These are phyloP conservation scores for Fusarium sp. DNA, from an alignment of 2,329 filamentous ascomycete genomes.

Conservation along the genomic window DNA sequence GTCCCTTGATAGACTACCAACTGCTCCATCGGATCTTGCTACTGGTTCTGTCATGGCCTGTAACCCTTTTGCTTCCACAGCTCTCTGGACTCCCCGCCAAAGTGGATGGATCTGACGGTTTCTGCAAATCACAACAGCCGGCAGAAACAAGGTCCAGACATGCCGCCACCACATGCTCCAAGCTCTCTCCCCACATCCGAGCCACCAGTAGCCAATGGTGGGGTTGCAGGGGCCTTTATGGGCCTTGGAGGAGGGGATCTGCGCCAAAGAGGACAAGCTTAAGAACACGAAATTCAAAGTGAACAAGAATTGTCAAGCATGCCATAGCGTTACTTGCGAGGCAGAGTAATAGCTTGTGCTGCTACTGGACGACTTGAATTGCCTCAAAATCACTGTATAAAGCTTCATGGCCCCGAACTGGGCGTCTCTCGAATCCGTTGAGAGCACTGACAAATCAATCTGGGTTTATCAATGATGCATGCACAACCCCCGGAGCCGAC, in stretches of 20 bases:
- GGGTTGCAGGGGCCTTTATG: background rate
- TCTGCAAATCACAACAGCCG: constrained; percentile 40
- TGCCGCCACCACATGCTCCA: constrained; percentile 27
- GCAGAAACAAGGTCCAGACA: constrained; percentile 27
- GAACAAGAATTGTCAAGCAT: constrained; percentile 2
- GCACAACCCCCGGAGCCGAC: constrained; percentile 39
- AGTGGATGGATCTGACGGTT: constrained; percentile 33
- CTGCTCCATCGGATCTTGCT: constrained; percentile 8
- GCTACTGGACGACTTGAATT: background rate
- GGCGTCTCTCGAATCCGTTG: background rate
- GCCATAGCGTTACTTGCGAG: background rate
- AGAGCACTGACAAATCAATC: constrained; percentile 35
- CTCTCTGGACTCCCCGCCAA: constrained; percentile 24
- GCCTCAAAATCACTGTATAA: background rate
- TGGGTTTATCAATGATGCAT: constrained; percentile 18
- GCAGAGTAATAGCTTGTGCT: background rate
- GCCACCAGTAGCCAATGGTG: constrained; percentile 38
- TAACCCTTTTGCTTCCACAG: constrained; percentile 23
- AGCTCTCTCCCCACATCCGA: constrained; percentile 42
- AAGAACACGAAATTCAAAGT: constrained; percentile 11
- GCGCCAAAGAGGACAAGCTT: constrained; percentile 21
- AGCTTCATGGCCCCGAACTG: background rate
- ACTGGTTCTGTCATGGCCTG: constrained; percentile 21
- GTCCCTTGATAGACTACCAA: background rate
- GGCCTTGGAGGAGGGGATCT: constrained; percentile 15